Evolutionary conservation across 2,329 filamentous ascomycete species (phyloP), one percentile per base, ranked within the genome.

Genomic region (Cladosporium oxysporum): DNA sequence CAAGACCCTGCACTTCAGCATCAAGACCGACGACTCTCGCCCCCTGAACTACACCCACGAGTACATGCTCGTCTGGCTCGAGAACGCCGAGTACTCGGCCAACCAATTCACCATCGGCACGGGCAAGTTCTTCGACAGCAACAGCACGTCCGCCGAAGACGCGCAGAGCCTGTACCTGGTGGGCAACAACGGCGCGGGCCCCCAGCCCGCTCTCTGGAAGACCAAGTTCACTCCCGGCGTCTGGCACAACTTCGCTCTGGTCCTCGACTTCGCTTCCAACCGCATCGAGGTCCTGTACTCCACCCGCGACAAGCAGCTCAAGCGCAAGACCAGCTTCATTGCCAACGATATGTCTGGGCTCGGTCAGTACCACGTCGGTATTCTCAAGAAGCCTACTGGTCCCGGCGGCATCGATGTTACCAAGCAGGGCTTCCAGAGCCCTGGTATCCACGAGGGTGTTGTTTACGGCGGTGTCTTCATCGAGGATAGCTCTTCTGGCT

Each of bases 221-320:
- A 80, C 82, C 0, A 79, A 81, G 2, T 87, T 88, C 63, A 78
- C 80, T n/a, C 72, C 77, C 37, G 80, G 75, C 16, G 77, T 81
- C 23, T 88, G 86, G 41, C 84, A 88, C 74, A 89, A 89, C 78
- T 89, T 88, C 79, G 87, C 82, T 10, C 64, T 88, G 35, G 84
- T 81, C 26, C 77, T 88, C 16, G 83, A 89, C 74, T 89, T 86
- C 74, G 77, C 78, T 59, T 78, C 82, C 64, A 83, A 85, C 71
- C 84, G 85, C 58, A 81, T 84, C 1, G 82, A 85, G 59, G 81
- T 87, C 53, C 86, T 83, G 76, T 88, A 87, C 78, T 88, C 86
- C 1, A 76, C 77, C 21, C 83, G 80, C 52, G 73, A 73, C 33
- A 72, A 75, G 1, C 74, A 82, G 0, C 82, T 89, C 33, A 76